Evolutionary conservation across 768 basidiomycete genomes (phyloP).

Genomic region (Nevesoporus exiguus): DNA sequence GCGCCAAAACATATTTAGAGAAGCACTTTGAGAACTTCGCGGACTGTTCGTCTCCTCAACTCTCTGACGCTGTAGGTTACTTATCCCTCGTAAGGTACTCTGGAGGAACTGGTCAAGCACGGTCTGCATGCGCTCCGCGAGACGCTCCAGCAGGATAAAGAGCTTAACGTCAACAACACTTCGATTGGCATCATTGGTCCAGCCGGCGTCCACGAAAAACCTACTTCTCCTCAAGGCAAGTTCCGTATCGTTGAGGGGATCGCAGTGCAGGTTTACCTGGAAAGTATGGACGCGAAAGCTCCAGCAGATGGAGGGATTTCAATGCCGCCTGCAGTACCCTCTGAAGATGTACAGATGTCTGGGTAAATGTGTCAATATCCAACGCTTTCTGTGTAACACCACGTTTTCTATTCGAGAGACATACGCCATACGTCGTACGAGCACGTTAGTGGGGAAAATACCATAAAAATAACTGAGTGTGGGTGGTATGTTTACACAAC

Average conservation of each 20-base stretch:
- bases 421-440: neutral
- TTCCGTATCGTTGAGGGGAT: constrained; percentile 92
- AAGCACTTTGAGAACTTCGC: constrained; percentile 86
- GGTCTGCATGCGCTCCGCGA: constrained; percentile 94
- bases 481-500: constrained; percentile 15
- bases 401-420: constrained; percentile 2
- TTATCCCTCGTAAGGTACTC: constrained; percentile 48
- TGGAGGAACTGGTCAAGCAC: constrained; percentile 88
- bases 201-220: constrained; percentile 53
- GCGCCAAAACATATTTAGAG: constrained; percentile 98
- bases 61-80: neutral
- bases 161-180: constrained; percentile 89
- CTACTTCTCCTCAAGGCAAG: constrained; percentile 48
- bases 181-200: constrained; percentile 91
- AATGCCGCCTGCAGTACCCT: constrained; percentile 35
- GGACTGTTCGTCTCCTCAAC: constrained; percentile 55
- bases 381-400: constrained; percentile 8
- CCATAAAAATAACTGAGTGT: constrained; percentile 24
- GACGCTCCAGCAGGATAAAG: constrained; percentile 98
- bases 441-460: neutral
- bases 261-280: constrained; percentile 66
- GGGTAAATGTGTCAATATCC: constrained; percentile 42
- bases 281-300: constrained; percentile 75
- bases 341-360: constrained; percentile 85
- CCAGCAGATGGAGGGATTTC: constrained; percentile 38